These are phyloP conservation scores for Eucalyptus polyanthemos DNA, from an alignment of 345 rosid species.

Conservation along the genomic window DNA sequence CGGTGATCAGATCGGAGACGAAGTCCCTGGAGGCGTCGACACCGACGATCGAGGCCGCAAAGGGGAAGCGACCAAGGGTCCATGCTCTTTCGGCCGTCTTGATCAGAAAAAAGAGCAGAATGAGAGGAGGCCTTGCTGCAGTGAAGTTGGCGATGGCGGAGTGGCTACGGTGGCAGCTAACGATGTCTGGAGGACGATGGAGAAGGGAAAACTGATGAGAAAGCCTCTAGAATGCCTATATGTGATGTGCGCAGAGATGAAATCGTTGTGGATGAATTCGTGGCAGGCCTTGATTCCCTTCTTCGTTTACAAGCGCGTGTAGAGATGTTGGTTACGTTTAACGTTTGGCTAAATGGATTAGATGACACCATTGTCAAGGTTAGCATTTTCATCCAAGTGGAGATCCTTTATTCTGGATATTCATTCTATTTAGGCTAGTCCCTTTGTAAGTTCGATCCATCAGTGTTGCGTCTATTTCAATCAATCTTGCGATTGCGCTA, in stretches of 20 bases:
- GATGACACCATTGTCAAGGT: neutral
- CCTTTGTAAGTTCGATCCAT: accelerated
- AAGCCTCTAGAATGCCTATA: too few species aligned
- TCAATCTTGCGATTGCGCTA: accelerated
- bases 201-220: too few species aligned
- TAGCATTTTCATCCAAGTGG: accelerated
- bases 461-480: accelerated
- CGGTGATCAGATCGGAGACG: neutral
- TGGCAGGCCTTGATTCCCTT: too few species aligned
- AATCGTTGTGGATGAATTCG: accelerated
- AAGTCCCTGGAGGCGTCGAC: neutral
- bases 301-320: accelerated
- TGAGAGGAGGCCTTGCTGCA: neutral
- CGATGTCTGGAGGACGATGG: neutral
- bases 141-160: accelerated
- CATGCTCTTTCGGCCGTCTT: accelerated
- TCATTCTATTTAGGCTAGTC: accelerated
- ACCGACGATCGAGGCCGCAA: too few species aligned
- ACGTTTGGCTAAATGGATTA: accelerated
- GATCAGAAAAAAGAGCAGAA: neutral
- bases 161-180: neutral
- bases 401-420: neutral
- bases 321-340: too few species aligned
- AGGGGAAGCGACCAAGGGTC: neutral
- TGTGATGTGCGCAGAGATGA: neutral